Conservation (phyloP, 2,329 filamentous ascomycete species). For the Penicillium sp. region DNA sequence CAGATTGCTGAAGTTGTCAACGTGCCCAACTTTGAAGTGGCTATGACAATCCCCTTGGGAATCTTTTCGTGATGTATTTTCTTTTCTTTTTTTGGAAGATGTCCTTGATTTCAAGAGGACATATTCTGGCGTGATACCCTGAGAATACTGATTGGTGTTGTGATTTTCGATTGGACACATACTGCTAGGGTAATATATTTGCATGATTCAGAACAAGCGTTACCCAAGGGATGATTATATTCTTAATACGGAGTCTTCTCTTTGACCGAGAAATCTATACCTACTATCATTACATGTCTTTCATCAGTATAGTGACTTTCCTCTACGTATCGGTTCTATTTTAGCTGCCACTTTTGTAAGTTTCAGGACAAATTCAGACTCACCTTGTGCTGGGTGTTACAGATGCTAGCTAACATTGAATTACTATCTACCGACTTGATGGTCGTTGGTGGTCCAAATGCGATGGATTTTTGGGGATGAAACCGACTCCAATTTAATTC, state of each 20-base stretch:
- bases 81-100: background rate
- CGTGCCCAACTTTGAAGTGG: conserved; percentile 54
- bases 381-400: too few species aligned
- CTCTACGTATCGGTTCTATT: background rate
- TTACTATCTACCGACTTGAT: too few species aligned
- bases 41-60: conserved; percentile 50
- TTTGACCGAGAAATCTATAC: background rate
- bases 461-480: too few species aligned
- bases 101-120: background rate
- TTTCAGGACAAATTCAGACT: too few species aligned
- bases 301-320: background rate
- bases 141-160: conserved; percentile 2
- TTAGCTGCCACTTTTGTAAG: background rate
- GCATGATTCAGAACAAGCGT: conserved; percentile 9
- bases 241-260: background rate
- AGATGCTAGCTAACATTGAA: background rate
- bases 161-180: conserved; percentile 11
- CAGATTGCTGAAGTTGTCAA: conserved; percentile 55
- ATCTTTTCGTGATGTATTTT: conserved; percentile 51
- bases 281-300: background rate
- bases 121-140: conserved; percentile 19
- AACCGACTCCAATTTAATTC: too few species aligned
- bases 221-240: conserved; percentile 4
- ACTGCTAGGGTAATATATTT: conserved; percentile 3
- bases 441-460: too few species aligned